Base-by-base conservation (phyloP, 176 grass and related monocot species). In the Alopecurus myosuroides region DNA sequence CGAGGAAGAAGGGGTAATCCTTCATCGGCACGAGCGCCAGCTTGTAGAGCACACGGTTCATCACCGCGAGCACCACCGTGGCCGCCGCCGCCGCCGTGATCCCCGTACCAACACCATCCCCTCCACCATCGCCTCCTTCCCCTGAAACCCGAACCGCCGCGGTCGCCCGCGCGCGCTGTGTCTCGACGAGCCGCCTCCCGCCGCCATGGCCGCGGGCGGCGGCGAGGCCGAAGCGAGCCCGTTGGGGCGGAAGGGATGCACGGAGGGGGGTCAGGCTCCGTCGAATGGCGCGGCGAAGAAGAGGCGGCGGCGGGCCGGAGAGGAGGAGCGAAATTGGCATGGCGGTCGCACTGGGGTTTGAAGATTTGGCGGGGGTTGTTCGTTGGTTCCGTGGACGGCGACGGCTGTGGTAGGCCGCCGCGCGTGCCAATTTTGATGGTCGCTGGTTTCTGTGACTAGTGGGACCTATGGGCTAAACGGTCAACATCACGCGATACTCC, bases 41-140 rank as follows among this genome's bases (percentile, higher is more conserved):
- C 81, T 98, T 95, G 74, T 95, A 98, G n/a, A 98, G 91, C 77
- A 98, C 93, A 33, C 96, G 88, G 75, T 98, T 98, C 90, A 93
- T 88, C 70, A 98, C 88, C 11, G 92, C 92, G 4, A 97, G 79
- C 15, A 82, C 51, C 50, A 98, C 88, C 0, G 95, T 94, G 30
- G 65, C 68, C 42, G 55, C 58, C 55, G 90, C 88, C 19, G 78
- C 90, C 8, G 86, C 74, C 1, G 64, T 79, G 60, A 97, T 89
- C 7, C 86, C 80, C 58, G 79, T 84, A 13, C 69, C 85, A 45
- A 25, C 44, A 1, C 22, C 53, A 28, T 5, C 30, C 5, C 11
- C 76, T 29, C 14, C 67, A 9, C 28, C 68, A 37, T 68, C 75
- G 23, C 68, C 68, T 15, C 23, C 60, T 30, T 10, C 40, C 75